phyloP scores from a whole-genome alignment of 2,329 filamentous ascomycete species.

The Fragosphaeria purpurea region DNA sequence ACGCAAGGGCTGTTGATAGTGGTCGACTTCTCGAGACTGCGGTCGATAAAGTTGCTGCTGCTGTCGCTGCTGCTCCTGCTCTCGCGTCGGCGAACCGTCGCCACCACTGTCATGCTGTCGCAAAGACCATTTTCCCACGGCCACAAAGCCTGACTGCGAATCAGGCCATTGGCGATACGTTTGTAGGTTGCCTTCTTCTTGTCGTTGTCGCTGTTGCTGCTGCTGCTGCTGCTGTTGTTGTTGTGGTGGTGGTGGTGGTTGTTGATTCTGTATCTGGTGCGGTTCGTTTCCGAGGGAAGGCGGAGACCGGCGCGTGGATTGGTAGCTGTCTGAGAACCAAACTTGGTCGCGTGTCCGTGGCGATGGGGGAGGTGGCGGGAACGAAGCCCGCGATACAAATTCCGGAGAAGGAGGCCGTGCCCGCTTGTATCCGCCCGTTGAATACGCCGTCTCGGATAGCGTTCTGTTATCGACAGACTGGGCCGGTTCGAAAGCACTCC shows the following conservation, averaged over 20 bases:
- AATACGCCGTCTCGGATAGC: background rate
- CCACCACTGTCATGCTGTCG: background rate
- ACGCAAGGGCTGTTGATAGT: conserved; percentile 1
- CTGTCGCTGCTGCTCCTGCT: background rate
- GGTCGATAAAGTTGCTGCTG: background rate
- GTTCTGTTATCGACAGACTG: conserved; percentile 17
- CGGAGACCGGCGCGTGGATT: too few species aligned
- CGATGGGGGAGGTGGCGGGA: background rate
- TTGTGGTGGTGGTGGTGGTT: background rate
- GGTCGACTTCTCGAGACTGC: background rate
- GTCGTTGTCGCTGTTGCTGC: background rate
- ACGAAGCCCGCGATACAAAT: background rate
- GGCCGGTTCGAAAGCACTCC: background rate
- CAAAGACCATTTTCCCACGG: conserved; percentile 6
- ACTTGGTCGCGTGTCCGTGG: background rate
- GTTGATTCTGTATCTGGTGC: too few species aligned
- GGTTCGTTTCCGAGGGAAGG: too few species aligned
- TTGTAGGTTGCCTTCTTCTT: background rate
- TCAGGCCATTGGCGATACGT: conserved; percentile 4
- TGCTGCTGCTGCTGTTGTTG: conserved; percentile 1
- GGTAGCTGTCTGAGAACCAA: background rate
- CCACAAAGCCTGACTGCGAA: conserved; percentile 4
- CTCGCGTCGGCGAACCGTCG: background rate
- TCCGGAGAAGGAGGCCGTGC: conserved; percentile 1
- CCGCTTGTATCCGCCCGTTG: conserved; percentile 7